phyloP scores from a whole-genome alignment of 768 basidiomycete species.

The Amanita fuliginea region DNA sequence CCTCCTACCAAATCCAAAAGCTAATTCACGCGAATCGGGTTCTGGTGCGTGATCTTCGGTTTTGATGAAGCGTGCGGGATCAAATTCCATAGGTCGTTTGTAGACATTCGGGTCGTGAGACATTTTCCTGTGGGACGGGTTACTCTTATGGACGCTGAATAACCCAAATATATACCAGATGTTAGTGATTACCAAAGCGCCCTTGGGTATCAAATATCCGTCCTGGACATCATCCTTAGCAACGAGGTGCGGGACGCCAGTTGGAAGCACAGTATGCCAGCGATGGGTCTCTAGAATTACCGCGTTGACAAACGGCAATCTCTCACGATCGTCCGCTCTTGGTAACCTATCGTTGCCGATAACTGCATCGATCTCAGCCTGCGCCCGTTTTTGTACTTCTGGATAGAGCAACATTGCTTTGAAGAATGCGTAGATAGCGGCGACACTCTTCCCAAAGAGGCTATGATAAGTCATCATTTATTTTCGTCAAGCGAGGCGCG shows the following conservation, averaged over 20 bases:
- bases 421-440: slow-evolving; percentile 26
- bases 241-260: slow-evolving; percentile 25
- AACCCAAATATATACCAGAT: slow-evolving; percentile 15
- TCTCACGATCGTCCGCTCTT: slow-evolving; percentile 24
- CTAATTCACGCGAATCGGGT: slow-evolving; percentile 29
- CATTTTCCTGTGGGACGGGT: slow-evolving; percentile 23
- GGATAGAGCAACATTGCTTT: slow-evolving; percentile 29
- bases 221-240: slow-evolving; percentile 31
- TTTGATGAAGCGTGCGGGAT: slow-evolving; percentile 35
- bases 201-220: slow-evolving; percentile 34
- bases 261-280: slow-evolving; percentile 23
- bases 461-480: background rate
- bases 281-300: slow-evolving; percentile 25
- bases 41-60: slow-evolving; percentile 25
- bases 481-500: slow-evolving; percentile 3
- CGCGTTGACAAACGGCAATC: slow-evolving; percentile 30
- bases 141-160: background rate
- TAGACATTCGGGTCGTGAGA: slow-evolving; percentile 30
- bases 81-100: slow-evolving; percentile 31
- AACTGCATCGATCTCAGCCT: slow-evolving; percentile 31
- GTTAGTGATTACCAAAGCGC: slow-evolving; percentile 22
- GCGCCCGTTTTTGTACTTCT: slow-evolving; percentile 25
- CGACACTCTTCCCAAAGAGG: slow-evolving; percentile 21
- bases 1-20: slow-evolving; percentile 49
- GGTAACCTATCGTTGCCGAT: slow-evolving; percentile 30